These are phyloP conservation scores for Rubroboletus satanas DNA, from an alignment of 768 basidiomycete species.

Conservation along the genomic window DNA sequence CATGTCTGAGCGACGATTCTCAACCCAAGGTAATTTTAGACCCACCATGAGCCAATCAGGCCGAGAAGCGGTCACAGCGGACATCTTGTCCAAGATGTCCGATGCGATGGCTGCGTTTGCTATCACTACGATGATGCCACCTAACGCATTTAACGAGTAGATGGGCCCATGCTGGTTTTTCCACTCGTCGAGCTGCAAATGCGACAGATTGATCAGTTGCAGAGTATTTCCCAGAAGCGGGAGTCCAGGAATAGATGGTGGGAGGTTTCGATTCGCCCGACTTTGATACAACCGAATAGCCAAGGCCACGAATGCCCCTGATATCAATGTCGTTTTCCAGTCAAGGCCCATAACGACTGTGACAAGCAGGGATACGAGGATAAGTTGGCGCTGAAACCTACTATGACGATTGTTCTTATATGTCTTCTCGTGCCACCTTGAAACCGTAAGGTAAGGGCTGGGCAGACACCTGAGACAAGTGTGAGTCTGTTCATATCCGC, in stretches of 20 bases:
- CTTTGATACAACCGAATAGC: background rate
- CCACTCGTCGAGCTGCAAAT: slow-evolving; percentile 9
- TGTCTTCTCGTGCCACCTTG: too few relatives aligned
- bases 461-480: too few relatives aligned
- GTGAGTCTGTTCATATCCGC: too few relatives aligned
- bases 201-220: background rate
- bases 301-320: background rate
- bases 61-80: slow-evolving; percentile 3
- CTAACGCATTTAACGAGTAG: slow-evolving; percentile 4
- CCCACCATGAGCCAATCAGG: slow-evolving; percentile 12
- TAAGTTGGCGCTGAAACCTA: background rate
- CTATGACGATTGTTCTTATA: too few relatives aligned
- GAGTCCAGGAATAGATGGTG: slow-evolving; percentile 5
- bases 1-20: background rate
- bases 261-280: background rate
- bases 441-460: too few relatives aligned
- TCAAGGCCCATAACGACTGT: background rate
- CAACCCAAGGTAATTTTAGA: background rate
- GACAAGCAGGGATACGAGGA: background rate
- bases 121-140: slow-evolving; percentile 8
- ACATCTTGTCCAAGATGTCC: slow-evolving; percentile 8
- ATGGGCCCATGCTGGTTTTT: slow-evolving; percentile 8
- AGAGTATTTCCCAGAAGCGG: slow-evolving; percentile 2
- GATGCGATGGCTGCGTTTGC: slow-evolving; percentile 8
- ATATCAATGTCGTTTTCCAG: slow-evolving; percentile 1